phyloP scores from a whole-genome alignment of 176 grass and related monocot genomes.

The Stipa capillata region DNA sequence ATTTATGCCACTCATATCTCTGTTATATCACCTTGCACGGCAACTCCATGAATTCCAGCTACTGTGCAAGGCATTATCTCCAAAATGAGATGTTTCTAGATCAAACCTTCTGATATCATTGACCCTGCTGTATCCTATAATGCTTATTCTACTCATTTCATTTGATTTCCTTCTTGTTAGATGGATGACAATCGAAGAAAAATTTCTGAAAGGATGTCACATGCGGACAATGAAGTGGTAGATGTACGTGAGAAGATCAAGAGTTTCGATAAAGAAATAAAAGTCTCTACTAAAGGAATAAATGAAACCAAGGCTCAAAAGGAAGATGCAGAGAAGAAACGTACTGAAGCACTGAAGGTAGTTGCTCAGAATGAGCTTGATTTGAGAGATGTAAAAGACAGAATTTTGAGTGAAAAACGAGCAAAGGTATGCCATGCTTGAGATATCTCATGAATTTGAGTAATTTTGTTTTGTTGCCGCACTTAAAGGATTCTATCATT shows the following conservation, averaged over 20 bases:
- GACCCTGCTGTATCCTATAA: neutral
- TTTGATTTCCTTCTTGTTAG: conserved; percentile 29
- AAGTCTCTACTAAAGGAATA: conserved; percentile 59
- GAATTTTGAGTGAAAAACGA: conserved; percentile 47
- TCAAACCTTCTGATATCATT: neutral
- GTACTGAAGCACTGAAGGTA: conserved; percentile 58
- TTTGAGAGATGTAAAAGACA: conserved; percentile 81
- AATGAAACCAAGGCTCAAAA: conserved; percentile 59
- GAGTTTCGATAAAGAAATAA: conserved; percentile 61
- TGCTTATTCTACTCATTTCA: neutral
- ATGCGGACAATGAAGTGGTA: conserved; percentile 62
- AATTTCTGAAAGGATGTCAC: conserved; percentile 62
- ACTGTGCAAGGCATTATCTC: neutral
- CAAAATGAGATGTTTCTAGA: neutral
- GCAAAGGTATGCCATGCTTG: conserved; percentile 50
- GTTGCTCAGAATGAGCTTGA: conserved; percentile 82
- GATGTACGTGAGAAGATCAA: conserved; percentile 63
- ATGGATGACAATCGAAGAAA: conserved; percentile 75
- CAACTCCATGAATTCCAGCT: neutral
- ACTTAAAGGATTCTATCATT: conserved; percentile 9
- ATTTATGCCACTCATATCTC: neutral
- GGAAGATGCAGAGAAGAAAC: conserved; percentile 65
- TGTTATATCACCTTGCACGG: neutral
- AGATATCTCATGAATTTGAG: neutral
- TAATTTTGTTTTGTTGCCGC: neutral